phyloP scores from a whole-genome alignment of 2,329 filamentous ascomycete species.

The Pseudohalonectria lignicola region DNA sequence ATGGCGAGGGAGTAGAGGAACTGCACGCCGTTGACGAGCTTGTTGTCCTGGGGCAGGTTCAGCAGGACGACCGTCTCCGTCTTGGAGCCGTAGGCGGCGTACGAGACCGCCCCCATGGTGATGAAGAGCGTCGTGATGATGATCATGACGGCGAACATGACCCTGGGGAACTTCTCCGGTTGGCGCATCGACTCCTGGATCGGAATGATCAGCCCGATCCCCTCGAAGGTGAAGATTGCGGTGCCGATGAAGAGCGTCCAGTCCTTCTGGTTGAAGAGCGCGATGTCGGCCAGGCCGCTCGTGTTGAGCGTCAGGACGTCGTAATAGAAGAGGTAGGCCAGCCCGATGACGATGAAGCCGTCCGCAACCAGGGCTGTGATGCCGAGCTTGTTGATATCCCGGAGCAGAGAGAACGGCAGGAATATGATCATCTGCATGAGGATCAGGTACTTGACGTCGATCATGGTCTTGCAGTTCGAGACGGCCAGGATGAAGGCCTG shows the following conservation, averaged over 20 bases:
- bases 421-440: slow-evolving; percentile 94
- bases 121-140: slow-evolving; percentile 88
- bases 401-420: slow-evolving; percentile 81
- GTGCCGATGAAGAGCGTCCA: slow-evolving; percentile 99
- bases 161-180: slow-evolving; percentile 79
- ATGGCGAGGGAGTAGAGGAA: slow-evolving; percentile 98
- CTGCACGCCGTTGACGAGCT: slow-evolving; percentile 89
- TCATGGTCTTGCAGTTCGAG: slow-evolving; percentile 71
- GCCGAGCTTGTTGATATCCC: slow-evolving; percentile 94
- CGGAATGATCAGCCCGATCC: slow-evolving; percentile 92
- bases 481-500: slow-evolving; percentile 92
- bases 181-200: slow-evolving; percentile 96
- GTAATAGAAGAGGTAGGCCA: slow-evolving; percentile 93
- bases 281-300: slow-evolving; percentile 73
- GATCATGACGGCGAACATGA: slow-evolving; percentile 85
- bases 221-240: slow-evolving; percentile 97
- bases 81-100: slow-evolving; percentile 88
- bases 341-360: slow-evolving; percentile 82
- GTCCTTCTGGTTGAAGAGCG: slow-evolving; percentile 77
- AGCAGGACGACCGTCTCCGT: slow-evolving; percentile 95
- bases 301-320: slow-evolving; percentile 73
- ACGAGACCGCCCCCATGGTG: slow-evolving; percentile 84
- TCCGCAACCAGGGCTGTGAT: slow-evolving; percentile 92
- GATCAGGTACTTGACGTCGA: slow-evolving; percentile 83
- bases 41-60: slow-evolving; percentile 92